phyloP scores from a whole-genome alignment of 345 rosid genomes.

The Eucalyptus dawsonii region DNA sequence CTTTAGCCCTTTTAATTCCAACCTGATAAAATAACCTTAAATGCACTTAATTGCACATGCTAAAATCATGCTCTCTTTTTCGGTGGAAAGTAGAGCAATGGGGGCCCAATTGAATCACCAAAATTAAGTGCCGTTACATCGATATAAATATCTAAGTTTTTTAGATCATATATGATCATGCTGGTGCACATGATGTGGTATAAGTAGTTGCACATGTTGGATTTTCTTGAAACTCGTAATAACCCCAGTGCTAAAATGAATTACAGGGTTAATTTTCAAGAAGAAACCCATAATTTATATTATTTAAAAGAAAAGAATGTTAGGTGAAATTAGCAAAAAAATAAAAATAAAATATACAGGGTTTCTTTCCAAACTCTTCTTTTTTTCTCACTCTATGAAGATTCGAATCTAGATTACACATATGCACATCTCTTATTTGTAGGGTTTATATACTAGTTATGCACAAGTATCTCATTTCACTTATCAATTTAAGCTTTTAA shows the following conservation, averaged over 20 bases:
- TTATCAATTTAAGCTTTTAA: fast-evolving
- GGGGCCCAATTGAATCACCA: neutral
- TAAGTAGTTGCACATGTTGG: neutral
- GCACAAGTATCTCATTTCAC: neutral
- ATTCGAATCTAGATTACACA: neutral
- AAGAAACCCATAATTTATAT: neutral
- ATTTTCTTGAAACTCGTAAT: neutral
- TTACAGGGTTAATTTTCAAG: neutral
- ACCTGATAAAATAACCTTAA: neutral
- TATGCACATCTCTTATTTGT: fast-evolving
- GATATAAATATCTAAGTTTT: neutral
- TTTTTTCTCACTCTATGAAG: neutral
- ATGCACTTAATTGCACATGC: neutral
- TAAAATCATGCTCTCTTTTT: neutral
- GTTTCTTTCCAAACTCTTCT: neutral
- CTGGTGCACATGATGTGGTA: neutral
- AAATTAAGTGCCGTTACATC: neutral
- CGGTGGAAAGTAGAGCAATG: neutral
- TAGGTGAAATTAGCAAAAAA: neutral
- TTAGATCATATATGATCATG: neutral
- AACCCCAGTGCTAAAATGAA: neutral
- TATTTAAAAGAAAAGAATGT: neutral
- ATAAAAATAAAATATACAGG: neutral
- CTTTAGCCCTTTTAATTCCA: neutral
- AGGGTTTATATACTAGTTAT: neutral